A percentile compares a stretch with the other conserved stretches of the same genome.
These are phyloP conservation scores for Boletus sp. DNA, from an alignment of 768 basidiomycete genomes.

Conservation along the genomic window DNA sequence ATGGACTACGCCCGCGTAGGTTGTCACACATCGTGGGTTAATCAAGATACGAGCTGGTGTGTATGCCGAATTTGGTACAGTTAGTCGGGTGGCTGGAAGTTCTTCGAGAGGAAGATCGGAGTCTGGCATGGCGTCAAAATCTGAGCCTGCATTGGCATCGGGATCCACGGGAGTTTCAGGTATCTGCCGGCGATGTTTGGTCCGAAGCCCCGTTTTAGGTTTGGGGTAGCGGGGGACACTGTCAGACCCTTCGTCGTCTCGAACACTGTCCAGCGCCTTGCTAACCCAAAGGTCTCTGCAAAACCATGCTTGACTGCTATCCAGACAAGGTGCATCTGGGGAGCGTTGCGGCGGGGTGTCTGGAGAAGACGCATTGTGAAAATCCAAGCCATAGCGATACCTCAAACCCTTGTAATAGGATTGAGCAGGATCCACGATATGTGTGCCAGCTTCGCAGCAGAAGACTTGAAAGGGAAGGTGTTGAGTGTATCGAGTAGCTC, in stretches of 20 bases:
- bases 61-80: constrained; percentile 87
- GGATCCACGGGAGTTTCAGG: constrained; percentile 42
- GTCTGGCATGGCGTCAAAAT: constrained; percentile 83
- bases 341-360: constrained; percentile 51
- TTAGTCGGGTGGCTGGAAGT: constrained; percentile 38
- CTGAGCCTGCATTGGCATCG: constrained; percentile 82
- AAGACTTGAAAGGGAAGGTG: constrained; percentile 98
- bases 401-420: constrained; percentile 89
- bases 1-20: constrained; percentile 96
- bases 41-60: constrained; percentile 87
- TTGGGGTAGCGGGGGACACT: constrained; percentile 5
- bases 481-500: constrained; percentile 78
- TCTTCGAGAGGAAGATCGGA: constrained; percentile 40
- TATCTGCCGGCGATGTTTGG: constrained; percentile 33
- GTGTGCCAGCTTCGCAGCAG: constrained; percentile 97
- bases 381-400: constrained; percentile 80
- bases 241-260: constrained; percentile 42
- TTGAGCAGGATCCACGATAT: constrained; percentile 93
- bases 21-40: constrained; percentile 95
- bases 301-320: constrained; percentile 97
- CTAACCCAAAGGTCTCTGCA: constrained; percentile 96
- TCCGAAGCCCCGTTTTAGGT: constrained; percentile 20
- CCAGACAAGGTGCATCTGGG: constrained; percentile 85
- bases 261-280: constrained; percentile 74
- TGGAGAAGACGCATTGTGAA: constrained; percentile 75